phyloP scores from a whole-genome alignment of 768 basidiomycete species.

The Lactarius psammicola region DNA sequence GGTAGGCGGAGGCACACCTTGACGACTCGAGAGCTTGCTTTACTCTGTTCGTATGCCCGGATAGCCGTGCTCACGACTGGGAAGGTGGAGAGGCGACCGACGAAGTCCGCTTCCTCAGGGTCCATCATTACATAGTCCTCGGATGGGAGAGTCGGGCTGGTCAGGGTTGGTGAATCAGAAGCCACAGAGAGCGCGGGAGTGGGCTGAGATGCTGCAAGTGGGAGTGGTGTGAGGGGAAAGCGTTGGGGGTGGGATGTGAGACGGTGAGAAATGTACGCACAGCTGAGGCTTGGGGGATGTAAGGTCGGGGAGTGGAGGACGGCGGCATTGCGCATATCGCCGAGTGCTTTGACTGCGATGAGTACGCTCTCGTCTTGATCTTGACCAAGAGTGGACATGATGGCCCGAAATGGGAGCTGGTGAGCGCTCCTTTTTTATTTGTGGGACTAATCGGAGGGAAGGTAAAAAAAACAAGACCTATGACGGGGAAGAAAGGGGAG shows the following conservation, averaged over 20 bases:
- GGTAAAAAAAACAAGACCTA: background rate
- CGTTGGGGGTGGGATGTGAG: background rate
- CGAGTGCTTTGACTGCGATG: conserved; percentile 75
- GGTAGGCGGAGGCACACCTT: conserved; percentile 51
- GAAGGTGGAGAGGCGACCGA: conserved; percentile 61
- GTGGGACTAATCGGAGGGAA: background rate
- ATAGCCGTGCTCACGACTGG: conserved; percentile 74
- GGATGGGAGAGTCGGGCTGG: conserved; percentile 30
- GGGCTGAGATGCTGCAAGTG: conserved; percentile 36
- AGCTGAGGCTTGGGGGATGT: conserved; percentile 31
- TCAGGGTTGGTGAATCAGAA: conserved; percentile 37
- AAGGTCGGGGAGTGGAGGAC: conserved; percentile 3
- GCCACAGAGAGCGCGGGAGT: conserved; percentile 38
- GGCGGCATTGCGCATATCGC: conserved; percentile 58
- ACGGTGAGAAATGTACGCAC: conserved; percentile 27
- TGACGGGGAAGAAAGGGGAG: background rate
- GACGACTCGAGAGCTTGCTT: conserved; percentile 79
- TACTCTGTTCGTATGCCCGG: conserved; percentile 75
- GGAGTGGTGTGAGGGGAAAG: background rate
- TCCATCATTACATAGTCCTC: conserved; percentile 32
- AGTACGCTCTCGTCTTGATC: conserved; percentile 73
- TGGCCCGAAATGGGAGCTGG: conserved; percentile 1
- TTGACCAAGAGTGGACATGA: conserved; percentile 31
- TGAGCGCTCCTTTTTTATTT: conserved; percentile 6
- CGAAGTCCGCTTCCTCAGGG: conserved; percentile 39